phyloP scores from a whole-genome alignment of 2,329 filamentous ascomycete species.

The Volutella citrinella region DNA sequence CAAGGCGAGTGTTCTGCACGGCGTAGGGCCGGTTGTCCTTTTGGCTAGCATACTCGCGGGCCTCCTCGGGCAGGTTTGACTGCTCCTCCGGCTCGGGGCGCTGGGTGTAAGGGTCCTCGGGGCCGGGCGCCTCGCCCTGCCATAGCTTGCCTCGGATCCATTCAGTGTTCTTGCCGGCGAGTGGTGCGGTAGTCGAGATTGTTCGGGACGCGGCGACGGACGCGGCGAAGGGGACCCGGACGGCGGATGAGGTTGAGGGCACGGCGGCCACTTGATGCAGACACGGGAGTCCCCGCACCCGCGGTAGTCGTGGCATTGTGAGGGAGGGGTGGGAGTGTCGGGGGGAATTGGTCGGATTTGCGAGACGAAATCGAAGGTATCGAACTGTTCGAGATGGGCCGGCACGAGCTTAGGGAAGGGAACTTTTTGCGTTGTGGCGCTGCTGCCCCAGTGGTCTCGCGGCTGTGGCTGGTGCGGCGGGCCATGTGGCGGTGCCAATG shows the following conservation, averaged over 20 bases:
- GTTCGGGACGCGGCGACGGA: slow-evolving; percentile 23
- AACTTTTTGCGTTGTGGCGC: slow-evolving; percentile 25
- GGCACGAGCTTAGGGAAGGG: slow-evolving; percentile 10
- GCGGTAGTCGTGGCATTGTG: slow-evolving; percentile 43
- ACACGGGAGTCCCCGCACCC: slow-evolving; percentile 32
- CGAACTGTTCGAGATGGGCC: slow-evolving; percentile 11
- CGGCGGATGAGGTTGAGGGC: slow-evolving; percentile 18
- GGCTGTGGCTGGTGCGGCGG: slow-evolving; percentile 20
- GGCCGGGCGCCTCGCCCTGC: slow-evolving; percentile 37
- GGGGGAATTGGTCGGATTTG: not conserved
- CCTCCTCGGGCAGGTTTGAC: slow-evolving; percentile 31
- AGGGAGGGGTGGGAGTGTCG: slow-evolving; percentile 4
- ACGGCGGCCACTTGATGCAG: slow-evolving; percentile 26
- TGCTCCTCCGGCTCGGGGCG: slow-evolving; percentile 23
- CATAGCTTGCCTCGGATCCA: slow-evolving; percentile 39
- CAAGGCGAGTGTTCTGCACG: slow-evolving; percentile 28
- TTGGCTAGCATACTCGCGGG: slow-evolving; percentile 16
- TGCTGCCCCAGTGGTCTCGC: slow-evolving; percentile 25
- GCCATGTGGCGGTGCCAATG: no score
- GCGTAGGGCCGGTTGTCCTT: slow-evolving; percentile 22
- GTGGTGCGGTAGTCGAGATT: slow-evolving; percentile 34
- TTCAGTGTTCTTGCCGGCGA: slow-evolving; percentile 31
- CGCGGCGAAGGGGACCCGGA: slow-evolving; percentile 25
- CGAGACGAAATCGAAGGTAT: slow-evolving; percentile 13
- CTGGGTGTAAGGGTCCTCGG: slow-evolving; percentile 38